A percentile compares a stretch with the other conserved stretches of the same genome.
Evolutionary conservation across 2,329 filamentous ascomycete species (phyloP).

Genomic region (Lasiodiplodia gonubiensis): DNA sequence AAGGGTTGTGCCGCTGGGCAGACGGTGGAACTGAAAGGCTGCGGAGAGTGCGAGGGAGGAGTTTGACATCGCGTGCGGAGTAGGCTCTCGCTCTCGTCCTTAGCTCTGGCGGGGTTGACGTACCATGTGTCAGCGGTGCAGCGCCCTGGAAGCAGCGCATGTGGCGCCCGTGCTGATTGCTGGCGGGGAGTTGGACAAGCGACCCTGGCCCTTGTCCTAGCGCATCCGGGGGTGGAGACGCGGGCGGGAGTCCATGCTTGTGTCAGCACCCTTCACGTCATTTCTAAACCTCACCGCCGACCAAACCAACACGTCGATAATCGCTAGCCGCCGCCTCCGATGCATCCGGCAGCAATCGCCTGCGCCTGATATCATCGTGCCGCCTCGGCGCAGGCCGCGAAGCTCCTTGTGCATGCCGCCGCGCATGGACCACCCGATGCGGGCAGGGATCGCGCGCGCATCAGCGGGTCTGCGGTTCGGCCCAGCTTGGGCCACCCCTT

Average conservation of each 20-base stretch:
- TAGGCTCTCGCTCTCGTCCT: not conserved
- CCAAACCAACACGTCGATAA: not conserved
- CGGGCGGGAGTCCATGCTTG: conserved; percentile 20
- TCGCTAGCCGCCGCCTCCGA: not conserved
- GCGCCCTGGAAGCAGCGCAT: no score
- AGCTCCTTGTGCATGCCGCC: not conserved
- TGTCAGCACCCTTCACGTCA: conserved; percentile 11
- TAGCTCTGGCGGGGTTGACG: not conserved
- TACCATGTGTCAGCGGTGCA: not conserved
- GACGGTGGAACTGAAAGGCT: not conserved
- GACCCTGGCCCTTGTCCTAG: conserved; percentile 6
- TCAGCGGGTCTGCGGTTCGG: not conserved
- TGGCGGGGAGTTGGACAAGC: not conserved
- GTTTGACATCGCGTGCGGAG: not conserved
- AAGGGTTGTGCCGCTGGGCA: not conserved
- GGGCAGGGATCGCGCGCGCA: conserved; percentile 1
- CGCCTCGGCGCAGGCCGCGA: not conserved
- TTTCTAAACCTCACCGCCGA: not conserved
- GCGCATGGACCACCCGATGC: not conserved
- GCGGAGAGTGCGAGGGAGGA: not conserved
- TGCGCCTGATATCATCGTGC: not conserved
- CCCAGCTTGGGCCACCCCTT: not conserved
- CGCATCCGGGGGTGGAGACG: conserved; percentile 19
- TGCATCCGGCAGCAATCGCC: not conserved
- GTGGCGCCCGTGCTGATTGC: no score